These are phyloP conservation scores for Kickxella alabastrina DNA, from an alignment of 192 early-diverging fungal species.

Conservation along the genomic window DNA sequence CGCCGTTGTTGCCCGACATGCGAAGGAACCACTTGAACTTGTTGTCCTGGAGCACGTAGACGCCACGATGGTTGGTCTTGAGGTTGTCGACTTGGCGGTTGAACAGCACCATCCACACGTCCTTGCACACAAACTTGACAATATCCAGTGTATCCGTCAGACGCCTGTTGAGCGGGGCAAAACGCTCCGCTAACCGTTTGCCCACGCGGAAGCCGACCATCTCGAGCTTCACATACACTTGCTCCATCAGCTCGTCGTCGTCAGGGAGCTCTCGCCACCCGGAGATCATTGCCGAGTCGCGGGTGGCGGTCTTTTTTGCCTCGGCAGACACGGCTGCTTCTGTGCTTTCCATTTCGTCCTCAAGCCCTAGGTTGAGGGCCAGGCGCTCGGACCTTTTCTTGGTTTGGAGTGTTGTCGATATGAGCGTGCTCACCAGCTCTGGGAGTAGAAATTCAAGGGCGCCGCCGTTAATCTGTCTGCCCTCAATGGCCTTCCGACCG, in stretches of 20 bases:
- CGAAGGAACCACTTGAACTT: slow-evolving; percentile 92
- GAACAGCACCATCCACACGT: slow-evolving; percentile 92
- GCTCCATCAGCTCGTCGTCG: slow-evolving; percentile 74
- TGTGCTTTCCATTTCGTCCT: background rate
- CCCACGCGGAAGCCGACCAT: slow-evolving; percentile 88
- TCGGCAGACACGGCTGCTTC: background rate
- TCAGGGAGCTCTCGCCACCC: slow-evolving; percentile 42
- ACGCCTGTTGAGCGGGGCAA: slow-evolving; percentile 80
- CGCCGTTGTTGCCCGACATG: slow-evolving; percentile 81
- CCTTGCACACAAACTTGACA: slow-evolving; percentile 99
- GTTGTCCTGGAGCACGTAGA: slow-evolving; percentile 98
- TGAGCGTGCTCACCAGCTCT: slow-evolving; percentile 40
- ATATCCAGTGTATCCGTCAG: slow-evolving; percentile 93
- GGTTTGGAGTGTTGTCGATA: slow-evolving; percentile 25
- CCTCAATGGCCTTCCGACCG: slow-evolving; percentile 18
- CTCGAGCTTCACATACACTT: slow-evolving; percentile 89
- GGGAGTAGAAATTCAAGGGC: slow-evolving; percentile 42
- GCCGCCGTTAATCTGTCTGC: slow-evolving; percentile 34
- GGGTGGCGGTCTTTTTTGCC: background rate
- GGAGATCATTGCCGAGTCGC: slow-evolving; percentile 7
- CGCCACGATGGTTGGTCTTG: slow-evolving; percentile 97
- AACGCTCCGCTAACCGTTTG: slow-evolving; percentile 81
- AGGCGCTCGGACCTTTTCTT: slow-evolving; percentile 17
- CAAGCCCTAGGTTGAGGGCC: slow-evolving; percentile 7
- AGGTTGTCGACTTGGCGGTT: slow-evolving; percentile 98